Evolutionary conservation across 139 green algal genomes (phyloP), one percentile per base, ranked within the genome.

Genomic region (Micromonas pusilla): DNA sequence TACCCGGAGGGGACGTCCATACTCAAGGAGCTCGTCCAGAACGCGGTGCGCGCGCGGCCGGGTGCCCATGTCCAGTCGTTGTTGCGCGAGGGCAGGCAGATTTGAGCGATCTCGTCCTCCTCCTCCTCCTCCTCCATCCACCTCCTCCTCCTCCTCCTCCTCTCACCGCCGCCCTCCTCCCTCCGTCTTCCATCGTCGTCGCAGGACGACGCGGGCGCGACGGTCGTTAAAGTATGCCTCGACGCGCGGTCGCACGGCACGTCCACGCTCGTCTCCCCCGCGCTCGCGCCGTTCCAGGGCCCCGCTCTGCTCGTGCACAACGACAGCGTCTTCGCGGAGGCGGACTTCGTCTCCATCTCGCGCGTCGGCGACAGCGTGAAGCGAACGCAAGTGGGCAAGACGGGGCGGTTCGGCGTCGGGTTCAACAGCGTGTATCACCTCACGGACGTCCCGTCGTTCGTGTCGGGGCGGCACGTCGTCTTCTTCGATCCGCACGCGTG

Each of bases 381-480:
- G 85, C 63, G 65, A 0, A 39, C 68, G 9, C 71, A 89, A 63
- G 77, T 72, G 19, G 80, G 83, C 79, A 93, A 91, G 81, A 93
- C 87, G 25, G 87, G 87, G 13, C 65, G 83, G 0, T 89, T 89
- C 64, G 87, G 87, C 1, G 80, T 90, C 33, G 90, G 89, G 37
- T 93, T 93, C 82, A 91, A 91, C 73, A 84, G 83, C 28, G 80
- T 83, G 60, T 95, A 95, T 75, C 90, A 93, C 76, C 57, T 95
- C 26, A 90, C 88, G 21, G 90, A 95, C 52, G 39, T 93, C 25
- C 89, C 89, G 25, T 84, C 66, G 33, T 94, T 95, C 72, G 81
- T 94, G 3, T 88, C 78, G 2, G 85, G 83, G 0, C 57, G 74
- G 1, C 73, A 92, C 62, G 57, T 92, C 20, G 86, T 89, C 21